These are phyloP conservation scores for Aspergillus calidoustus DNA, from an alignment of 2,329 filamentous ascomycete genomes.

Conservation along the genomic window DNA sequence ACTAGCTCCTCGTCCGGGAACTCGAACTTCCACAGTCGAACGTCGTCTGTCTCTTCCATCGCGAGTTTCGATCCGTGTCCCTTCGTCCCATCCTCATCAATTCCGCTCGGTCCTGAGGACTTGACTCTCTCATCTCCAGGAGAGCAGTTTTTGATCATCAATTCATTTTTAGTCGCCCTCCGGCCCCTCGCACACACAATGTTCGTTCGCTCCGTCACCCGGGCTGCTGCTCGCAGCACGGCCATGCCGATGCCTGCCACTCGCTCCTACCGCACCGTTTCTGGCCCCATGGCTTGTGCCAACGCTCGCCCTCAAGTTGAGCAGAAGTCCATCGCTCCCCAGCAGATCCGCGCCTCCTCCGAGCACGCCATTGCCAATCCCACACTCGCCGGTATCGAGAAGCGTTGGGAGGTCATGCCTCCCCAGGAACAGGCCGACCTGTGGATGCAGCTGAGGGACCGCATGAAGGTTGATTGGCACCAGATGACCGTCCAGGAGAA, in stretches of 20 bases:
- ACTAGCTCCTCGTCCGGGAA: conserved; percentile 41
- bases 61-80: conserved; percentile 35
- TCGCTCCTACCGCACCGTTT: conserved; percentile 34
- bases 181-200: conserved; percentile 47
- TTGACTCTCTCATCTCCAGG: conserved; percentile 25
- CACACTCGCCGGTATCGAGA: conserved; percentile 96
- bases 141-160: conserved; percentile 26
- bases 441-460: conserved; percentile 97
- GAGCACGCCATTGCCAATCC: conserved; percentile 97
- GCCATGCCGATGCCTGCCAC: conserved; percentile 40
- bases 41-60: conserved; percentile 39
- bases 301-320: conserved; percentile 39
- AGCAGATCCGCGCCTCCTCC: conserved; percentile 62
- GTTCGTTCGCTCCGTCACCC: conserved; percentile 52
- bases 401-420: conserved; percentile 97
- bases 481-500: conserved; percentile 96
- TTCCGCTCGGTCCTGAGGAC: conserved; percentile 32
- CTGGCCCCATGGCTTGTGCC: conserved; percentile 45
- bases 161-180: conserved; percentile 37
- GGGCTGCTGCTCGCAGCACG: conserved; percentile 50
- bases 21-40: conserved; percentile 45
- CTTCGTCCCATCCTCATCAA: conserved; percentile 29
- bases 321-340: conserved; percentile 45
- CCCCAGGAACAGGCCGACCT: conserved; percentile 98
- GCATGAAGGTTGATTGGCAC: conserved; percentile 98